Conservation (phyloP, 2,329 filamentous ascomycete genomes). For the Grosmannia penicillata region DNA sequence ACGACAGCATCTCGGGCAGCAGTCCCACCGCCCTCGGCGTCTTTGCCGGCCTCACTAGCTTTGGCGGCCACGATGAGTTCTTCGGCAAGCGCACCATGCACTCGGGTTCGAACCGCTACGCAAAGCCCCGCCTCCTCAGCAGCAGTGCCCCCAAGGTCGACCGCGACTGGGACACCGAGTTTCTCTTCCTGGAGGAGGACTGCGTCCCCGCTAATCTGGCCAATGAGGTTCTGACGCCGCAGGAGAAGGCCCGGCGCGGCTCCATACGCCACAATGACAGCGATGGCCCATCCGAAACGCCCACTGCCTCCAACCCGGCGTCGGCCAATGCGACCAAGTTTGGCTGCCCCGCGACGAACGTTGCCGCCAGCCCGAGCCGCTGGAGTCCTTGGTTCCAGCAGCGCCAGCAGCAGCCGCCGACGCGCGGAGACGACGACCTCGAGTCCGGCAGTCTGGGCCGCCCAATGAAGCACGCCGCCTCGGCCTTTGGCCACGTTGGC, state of each 20-base stretch:
- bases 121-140: conserved; percentile 54
- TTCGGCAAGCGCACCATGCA: conserved; percentile 59
- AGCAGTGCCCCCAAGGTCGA: conserved; percentile 48
- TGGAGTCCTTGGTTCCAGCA: conserved; percentile 38
- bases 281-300: conserved; percentile 18
- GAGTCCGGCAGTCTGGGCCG: conserved; percentile 15
- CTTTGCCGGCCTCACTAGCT: too few species aligned
- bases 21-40: conserved; percentile 35
- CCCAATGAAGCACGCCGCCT: conserved; percentile 28
- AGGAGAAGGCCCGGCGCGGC: conserved; percentile 50
- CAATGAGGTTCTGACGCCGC: conserved; percentile 49
- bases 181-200: conserved; percentile 71
- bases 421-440: conserved; percentile 31
- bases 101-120: conserved; percentile 40
- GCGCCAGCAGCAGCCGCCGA: conserved; percentile 30
- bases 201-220: conserved; percentile 61
- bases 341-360: conserved; percentile 34
- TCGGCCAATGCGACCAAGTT: conserved; percentile 32
- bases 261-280: conserved; percentile 40
- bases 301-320: conserved; percentile 19
- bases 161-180: conserved; percentile 50
- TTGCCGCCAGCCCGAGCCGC: conserved; percentile 39
- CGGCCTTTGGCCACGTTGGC: conserved; percentile 52
- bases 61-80: conserved; percentile 39
- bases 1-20: conserved; percentile 23